Evolutionary conservation across 768 basidiomycete species (phyloP).

Genomic region (Hemileccinum impolitum): DNA sequence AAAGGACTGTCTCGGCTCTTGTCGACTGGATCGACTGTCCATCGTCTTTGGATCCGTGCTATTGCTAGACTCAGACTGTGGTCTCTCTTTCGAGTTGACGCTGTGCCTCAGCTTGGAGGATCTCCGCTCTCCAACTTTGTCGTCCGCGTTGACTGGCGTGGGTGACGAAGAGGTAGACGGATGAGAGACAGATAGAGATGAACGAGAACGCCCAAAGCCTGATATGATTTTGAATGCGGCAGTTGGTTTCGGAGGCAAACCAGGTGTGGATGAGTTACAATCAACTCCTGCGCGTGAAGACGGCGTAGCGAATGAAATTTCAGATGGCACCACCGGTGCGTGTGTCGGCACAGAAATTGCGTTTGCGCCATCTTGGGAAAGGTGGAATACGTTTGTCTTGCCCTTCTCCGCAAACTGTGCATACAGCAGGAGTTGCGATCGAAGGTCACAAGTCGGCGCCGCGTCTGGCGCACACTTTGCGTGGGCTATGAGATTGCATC

Average conservation of each 20-base stretch:
- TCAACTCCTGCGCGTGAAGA: constrained; percentile 51
- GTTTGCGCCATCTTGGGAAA: constrained; percentile 45
- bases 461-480: constrained; percentile 70
- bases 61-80: constrained; percentile 57
- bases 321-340: constrained; percentile 46
- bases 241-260: constrained; percentile 40
- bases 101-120: constrained; percentile 37
- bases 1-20: constrained; percentile 36
- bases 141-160: constrained; percentile 22
- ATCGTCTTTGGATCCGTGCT: constrained; percentile 54
- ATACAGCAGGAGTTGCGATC: constrained; percentile 73
- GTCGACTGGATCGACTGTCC: constrained; percentile 41
- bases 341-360: constrained; percentile 1
- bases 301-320: constrained; percentile 50
- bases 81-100: constrained; percentile 41
- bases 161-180: constrained; percentile 32
- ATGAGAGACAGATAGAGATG: constrained; percentile 46
- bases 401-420: constrained; percentile 76
- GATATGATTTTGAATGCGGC: constrained; percentile 63
- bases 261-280: constrained; percentile 29
- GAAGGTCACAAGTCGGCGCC: constrained; percentile 77
- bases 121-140: constrained; percentile 27
- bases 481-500: constrained; percentile 88
- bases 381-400: constrained; percentile 52
- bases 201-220: constrained; percentile 62